Conservation (phyloP, 2,329 filamentous ascomycete species). For the Scortechinia acanthostroma region DNA sequence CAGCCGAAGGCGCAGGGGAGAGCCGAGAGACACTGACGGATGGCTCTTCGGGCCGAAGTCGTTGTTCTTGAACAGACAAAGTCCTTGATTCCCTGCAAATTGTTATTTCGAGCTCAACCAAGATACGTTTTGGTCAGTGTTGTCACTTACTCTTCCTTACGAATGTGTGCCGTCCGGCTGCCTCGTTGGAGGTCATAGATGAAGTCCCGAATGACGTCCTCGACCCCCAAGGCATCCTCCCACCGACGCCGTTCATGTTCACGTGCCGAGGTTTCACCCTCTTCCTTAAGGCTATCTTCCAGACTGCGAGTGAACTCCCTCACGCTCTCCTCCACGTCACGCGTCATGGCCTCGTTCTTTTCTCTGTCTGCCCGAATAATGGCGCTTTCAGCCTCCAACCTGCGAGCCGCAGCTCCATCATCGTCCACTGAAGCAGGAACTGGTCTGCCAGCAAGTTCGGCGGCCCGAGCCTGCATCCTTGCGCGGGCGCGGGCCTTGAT, state of each 20-base stretch:
- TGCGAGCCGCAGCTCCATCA: constrained; percentile 72
- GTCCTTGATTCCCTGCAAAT: background rate
- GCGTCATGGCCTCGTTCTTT: constrained; percentile 92
- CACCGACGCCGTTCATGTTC: constrained; percentile 89
- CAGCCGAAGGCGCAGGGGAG: constrained; percentile 34
- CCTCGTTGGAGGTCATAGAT: constrained; percentile 91
- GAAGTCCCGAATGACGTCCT: constrained; percentile 94
- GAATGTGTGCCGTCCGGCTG: constrained; percentile 69
- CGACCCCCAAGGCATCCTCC: constrained; percentile 92
- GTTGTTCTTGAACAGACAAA: background rate
- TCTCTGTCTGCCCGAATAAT: constrained; percentile 79
- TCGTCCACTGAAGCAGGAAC: constrained; percentile 55
- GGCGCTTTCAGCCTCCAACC: constrained; percentile 81
- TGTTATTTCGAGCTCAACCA: constrained; percentile 26
- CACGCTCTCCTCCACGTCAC: constrained; percentile 92
- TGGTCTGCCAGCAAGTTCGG: constrained; percentile 82
- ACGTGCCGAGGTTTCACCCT: constrained; percentile 64
- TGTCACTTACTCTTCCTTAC: constrained; percentile 40
- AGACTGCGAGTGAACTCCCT: constrained; percentile 78
- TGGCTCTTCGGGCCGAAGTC: background rate
- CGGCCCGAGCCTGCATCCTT: constrained; percentile 97
- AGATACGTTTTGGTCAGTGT: background rate
- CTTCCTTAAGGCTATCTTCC: constrained; percentile 81
- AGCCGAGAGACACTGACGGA: constrained; percentile 41
- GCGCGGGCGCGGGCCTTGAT: constrained; percentile 91